Base-by-base conservation (phyloP, 2,329 filamentous ascomycete genomes). In the Hypoxylon sp. region DNA sequence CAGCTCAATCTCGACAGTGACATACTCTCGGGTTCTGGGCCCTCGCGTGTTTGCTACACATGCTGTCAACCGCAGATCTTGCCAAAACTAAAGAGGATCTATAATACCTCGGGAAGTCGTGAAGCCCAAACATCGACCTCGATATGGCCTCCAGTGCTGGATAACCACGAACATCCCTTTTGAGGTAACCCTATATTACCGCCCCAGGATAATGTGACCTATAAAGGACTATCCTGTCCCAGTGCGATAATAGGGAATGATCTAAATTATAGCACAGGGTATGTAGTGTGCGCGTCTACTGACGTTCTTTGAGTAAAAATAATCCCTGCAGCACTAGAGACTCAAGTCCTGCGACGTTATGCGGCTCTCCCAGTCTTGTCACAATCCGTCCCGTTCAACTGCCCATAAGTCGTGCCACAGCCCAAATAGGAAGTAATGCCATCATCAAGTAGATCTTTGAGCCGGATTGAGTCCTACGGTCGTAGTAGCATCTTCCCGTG, bases 311-410 rank as follows among this genome's bases (percentile, higher is more conserved):
- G n/a, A n/a, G n/a, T n/a, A n/a, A n/a, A n/a, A n/a, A n/a, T n/a
- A n/a, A n/a, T n/a, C n/a, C n/a, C n/a, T n/a, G n/a, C n/a, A n/a
- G n/a, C n/a, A n/a, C n/a, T n/a, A n/a, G n/a, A n/a, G n/a, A n/a
- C n/a, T n/a, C n/a, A n/a, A n/a, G n/a, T 47, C 41, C 21, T 14
- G 39, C 29, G n/a, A 14, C 23, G n/a, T 25, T 11, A 27, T 56
- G 53, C 27, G 53, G 53, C 30, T 56, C 41, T 56, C 43, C 4
- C n/a, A 21, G 34, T 47, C 21, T 47, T 29, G 27, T 45, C 43
- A 47, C 3, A 37, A 19, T 27, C 7, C 21, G 37, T 23, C 29
- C 27, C 25, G 27, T 37, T 19, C n/a, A 21, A 12, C 23, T 8
- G 12, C 11, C 32, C 19, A 29, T 56, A 29, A 37, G 29, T 47